Evolutionary conservation across 495 filamentous ascomycete species (phyloP), one percentile per base, ranked within the genome.

Genomic region (Neurospora sp.): DNA sequence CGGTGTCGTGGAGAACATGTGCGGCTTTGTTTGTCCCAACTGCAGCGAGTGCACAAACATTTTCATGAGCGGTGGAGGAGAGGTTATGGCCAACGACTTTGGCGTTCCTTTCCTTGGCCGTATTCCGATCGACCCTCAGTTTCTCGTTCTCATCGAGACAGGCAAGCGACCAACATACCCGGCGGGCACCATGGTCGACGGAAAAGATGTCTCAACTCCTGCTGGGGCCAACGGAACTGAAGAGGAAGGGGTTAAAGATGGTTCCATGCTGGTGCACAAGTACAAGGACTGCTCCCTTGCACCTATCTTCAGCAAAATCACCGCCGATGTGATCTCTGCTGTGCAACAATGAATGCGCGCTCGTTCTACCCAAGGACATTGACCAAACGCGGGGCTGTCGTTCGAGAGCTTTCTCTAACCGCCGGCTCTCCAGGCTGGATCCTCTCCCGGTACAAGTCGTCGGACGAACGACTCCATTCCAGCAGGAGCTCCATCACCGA

Each of bases 1-100:
- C 40, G 96, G 96, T 0, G 94, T 99, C 3, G 86, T 99, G 44
- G 96, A 99, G 84, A 99, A 99, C 81, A 98, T 99, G 96, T 91
- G 91, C 37, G 96, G 96, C 2, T 99, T 94, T 82, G 91, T 97
- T 71, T 99, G 96, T 82, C 95, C 95, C 41, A 93, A 94, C 78
- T 99, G 96, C 82, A 92, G 91, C 75, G 93, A 96, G 81, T 93
- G 94, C 81, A 97, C 93, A 59, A 93, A 98, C 83, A 83, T 98
- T 71, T 98, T 98, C 79, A 91, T 89, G 69, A 93, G 89, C 70
- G 96, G 96, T 20, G 96, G 96, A 9, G 96, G 96, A 9, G 82
- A 93, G 81, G 88, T 92, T 35, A 97, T 99, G 96, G 94, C 94
- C 20, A 81, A 86, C 75, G 93, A 98, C 76, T 94, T 94, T 80